These are phyloP conservation scores for Naganishia vaughanmartiniae DNA, from an alignment of 768 basidiomycete genomes.

Conservation along the genomic window DNA sequence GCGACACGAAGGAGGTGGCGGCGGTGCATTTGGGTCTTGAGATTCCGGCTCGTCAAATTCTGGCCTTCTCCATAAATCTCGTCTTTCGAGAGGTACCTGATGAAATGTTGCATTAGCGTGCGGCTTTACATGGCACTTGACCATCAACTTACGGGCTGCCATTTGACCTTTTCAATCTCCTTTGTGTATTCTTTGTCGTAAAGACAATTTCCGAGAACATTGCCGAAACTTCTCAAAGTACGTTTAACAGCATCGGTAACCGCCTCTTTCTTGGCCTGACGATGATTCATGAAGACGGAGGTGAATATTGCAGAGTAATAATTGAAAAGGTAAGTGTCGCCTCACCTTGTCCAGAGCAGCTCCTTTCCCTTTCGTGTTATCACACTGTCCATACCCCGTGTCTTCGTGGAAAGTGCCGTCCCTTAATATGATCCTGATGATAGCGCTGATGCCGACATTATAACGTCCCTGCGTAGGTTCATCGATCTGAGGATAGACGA, in stretches of 20 bases:
- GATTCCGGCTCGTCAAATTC: slow-evolving; percentile 38
- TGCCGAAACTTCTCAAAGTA: slow-evolving; percentile 85
- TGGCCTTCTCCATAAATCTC: slow-evolving; percentile 46
- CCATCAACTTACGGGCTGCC: slow-evolving; percentile 66
- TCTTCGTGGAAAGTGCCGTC: slow-evolving; percentile 93
- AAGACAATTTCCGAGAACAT: slow-evolving; percentile 91
- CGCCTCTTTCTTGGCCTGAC: slow-evolving; percentile 95
- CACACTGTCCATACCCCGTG: slow-evolving; percentile 80
- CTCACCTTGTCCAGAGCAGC: slow-evolving; percentile 83
- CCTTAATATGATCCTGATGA: slow-evolving; percentile 78
- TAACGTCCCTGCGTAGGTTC: slow-evolving; percentile 16
- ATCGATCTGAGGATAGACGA: slow-evolving; percentile 13
- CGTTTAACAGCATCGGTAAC: slow-evolving; percentile 93
- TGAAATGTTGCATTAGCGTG: not conserved
- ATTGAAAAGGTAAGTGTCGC: slow-evolving; percentile 19
- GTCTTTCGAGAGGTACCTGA: slow-evolving; percentile 43
- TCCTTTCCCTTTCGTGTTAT: slow-evolving; percentile 81
- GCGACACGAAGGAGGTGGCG: slow-evolving; percentile 5
- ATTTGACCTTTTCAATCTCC: slow-evolving; percentile 82
- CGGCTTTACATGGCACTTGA: not conserved
- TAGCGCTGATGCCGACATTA: slow-evolving; percentile 59
- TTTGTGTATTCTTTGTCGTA: slow-evolving; percentile 88
- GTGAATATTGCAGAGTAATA: not conserved
- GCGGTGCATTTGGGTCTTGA: not conserved
- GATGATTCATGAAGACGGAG: not conserved